phyloP scores from a whole-genome alignment of 2,329 filamentous ascomycete genomes.

The Aspergillus costaricaensis region DNA sequence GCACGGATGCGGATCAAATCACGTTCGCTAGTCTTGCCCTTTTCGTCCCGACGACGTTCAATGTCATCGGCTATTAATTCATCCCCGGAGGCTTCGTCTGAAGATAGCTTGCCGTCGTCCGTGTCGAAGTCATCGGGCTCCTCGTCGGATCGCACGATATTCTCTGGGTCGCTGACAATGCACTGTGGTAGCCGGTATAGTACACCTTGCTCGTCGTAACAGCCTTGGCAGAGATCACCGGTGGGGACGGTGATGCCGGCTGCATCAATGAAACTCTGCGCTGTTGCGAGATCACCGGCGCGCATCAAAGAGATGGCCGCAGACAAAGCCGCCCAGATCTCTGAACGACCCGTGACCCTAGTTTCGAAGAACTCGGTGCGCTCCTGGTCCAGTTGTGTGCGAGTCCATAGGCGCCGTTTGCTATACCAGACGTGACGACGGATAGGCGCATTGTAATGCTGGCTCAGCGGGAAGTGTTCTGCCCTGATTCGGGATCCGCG shows the following conservation, averaged over 20 bases:
- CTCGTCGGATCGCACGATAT: conserved; percentile 44
- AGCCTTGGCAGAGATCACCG: conserved; percentile 70
- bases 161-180: conserved; percentile 68
- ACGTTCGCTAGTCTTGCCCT: conserved; percentile 60
- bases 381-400: conserved; percentile 67
- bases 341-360: conserved; percentile 71
- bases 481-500: conserved; percentile 13
- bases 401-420: conserved; percentile 68
- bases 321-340: conserved; percentile 78
- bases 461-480: conserved; percentile 39
- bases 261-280: conserved; percentile 78
- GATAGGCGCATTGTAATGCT: conserved; percentile 72
- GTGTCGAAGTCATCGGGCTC: conserved; percentile 23
- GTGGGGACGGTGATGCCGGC: conserved; percentile 74
- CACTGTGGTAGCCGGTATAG: conserved; percentile 70
- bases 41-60: conserved; percentile 55
- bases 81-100: conserved; percentile 44
- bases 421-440: conserved; percentile 67
- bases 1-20: conserved; percentile 62
- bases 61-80: conserved; percentile 40
- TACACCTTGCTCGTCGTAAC: conserved; percentile 70
- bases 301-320: conserved; percentile 69
- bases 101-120: conserved; percentile 38
- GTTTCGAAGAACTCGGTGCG: conserved; percentile 88
- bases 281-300: conserved; percentile 63